Evolutionary conservation across 2,329 filamentous ascomycete genomes (phyloP), one percentile per base, ranked within the genome.

Genomic region (Sclerotinia spermophila): DNA sequence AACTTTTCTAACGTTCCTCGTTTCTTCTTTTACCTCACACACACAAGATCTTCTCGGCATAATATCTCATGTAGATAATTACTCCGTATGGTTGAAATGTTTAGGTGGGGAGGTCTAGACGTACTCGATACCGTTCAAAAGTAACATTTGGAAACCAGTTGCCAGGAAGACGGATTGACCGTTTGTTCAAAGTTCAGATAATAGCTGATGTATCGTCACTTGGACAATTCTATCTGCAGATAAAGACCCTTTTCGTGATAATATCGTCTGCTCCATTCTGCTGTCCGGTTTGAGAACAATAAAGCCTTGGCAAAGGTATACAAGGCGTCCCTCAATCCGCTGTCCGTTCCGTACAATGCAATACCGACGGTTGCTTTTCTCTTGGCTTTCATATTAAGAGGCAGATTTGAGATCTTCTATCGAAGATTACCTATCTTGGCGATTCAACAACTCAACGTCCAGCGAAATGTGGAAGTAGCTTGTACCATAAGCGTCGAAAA

Each of bases 371-470:
- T 62, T 68, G 53, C 56, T 30, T 62, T 68, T 62, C 56, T 62
- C 67, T 68, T 68, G 67, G 67, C 67, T n/a, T 53, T 67, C 55
- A 68, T 51, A 61, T 68, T 45, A 21, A 51, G 10, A 51, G 19
- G 42, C 42, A 62, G 67, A 68, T 68, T 24, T 17, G 55, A 68
- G 66, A 68, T 68, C 55, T 59, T 51, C 48, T 64, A 64, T 65
- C 44, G 42, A 48, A 48, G 62, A 65, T 48, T 62, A 10, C 44
- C 44, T 42, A 10, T 27, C 67, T 68, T 68, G 67, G 56, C 67
- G 62, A 68, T 68, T 62, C 67, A 68, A 68, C 67, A 68, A 62
- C 44, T 68, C 67, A 68, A 68, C 67, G 56, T 38, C 27, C 67
- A 62, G 67, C 56, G n/a, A 38, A 51, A 19, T 30, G 8, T 53